These are phyloP conservation scores for Barbatosphaeria neglecta DNA, from an alignment of 495 filamentous ascomycete species.

Conservation along the genomic window DNA sequence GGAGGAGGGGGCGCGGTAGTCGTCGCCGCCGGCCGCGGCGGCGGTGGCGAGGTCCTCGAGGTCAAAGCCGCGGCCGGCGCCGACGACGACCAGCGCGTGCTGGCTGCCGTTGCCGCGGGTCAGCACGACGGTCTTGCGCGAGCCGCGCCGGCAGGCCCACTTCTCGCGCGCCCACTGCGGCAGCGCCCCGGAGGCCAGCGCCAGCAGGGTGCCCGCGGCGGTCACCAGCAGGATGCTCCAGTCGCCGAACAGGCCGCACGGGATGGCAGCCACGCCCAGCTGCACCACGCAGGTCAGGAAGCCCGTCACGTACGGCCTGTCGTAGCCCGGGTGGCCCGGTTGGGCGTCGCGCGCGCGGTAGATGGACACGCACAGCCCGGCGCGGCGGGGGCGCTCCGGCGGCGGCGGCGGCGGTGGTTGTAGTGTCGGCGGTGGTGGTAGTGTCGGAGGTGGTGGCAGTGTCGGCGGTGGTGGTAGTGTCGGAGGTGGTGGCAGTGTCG, in stretches of 20 bases:
- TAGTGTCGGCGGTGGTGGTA: no score
- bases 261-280: constrained; percentile 34
- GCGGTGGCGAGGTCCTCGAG: constrained; percentile 32
- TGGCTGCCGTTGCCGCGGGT: constrained; percentile 34
- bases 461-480: no score
- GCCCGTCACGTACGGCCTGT: constrained; percentile 7
- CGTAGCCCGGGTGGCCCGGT: background rate
- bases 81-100: constrained; percentile 31
- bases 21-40: background rate
- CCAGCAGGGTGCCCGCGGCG: constrained; percentile 23
- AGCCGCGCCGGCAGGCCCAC: constrained; percentile 26
- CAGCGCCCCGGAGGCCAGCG: constrained; percentile 19
- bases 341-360: background rate
- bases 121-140: constrained; percentile 19
- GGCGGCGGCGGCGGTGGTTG: background rate
- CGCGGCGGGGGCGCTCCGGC: background rate
- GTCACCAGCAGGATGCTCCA: constrained; percentile 37
- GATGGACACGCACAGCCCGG: constrained; percentile 1
- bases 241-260: constrained; percentile 24
- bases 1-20: no score
- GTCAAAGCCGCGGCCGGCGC: constrained; percentile 25
- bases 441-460: no score
- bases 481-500: no score
- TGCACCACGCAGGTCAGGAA: constrained; percentile 27
- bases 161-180: constrained; percentile 42